Evolutionary conservation across 1,284 basidiomycete species (phyloP), one percentile per base, ranked within the genome.

Genomic region (Cystobasidiaceae sp.): DNA sequence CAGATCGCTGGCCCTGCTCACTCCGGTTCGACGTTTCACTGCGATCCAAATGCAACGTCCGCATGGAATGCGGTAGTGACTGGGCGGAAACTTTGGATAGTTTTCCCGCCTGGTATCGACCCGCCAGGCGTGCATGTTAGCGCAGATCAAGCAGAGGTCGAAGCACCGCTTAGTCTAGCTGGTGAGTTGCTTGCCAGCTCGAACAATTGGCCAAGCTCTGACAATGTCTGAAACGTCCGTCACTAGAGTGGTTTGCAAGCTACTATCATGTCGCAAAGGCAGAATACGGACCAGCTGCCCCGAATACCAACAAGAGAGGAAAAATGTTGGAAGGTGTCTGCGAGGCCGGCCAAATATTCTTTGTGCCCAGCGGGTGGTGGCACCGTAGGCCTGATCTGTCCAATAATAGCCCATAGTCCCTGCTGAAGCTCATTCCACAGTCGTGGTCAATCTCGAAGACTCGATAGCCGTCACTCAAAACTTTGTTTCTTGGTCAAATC

Each of bases 401-500:
- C 13, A 39, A 51, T 6, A 8, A 21, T 19, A 7, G 37, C 33
- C 32, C 27, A 21, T 34, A 37, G 9, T 61, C n/a, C 69, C 71
- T 13, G 62, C 30, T 23, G 25, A 25, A 7, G 5, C 33, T 41
- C 4, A 11, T 52, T 45, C 34, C 49, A 4, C 50, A 73, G 70
- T 75, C 50, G 76, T 75, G 28, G 68, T 77, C 46, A 76, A 76
- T 56, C 68, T 76, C 30, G 71, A 74, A 30, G 68, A 72, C 13
- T 72, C 74, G 4, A 76, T 79, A 7, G 79, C 79, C 1, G 71
- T 80, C 37, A 80, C 79, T 6, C 79, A 80, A 67, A 80, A 80
- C 71, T 80, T 78, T 71, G 77, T 79, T 27, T 78, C 78, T 2
- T 70, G 71, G 5, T 66, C 71, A n/a, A 78, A 79, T 67, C 71